Percentiles rank a stretch among this genome's conserved stretches.
These are phyloP conservation scores for Kodamaea hsintzibuensis DNA, from an alignment of 805 yeast genomes.

Conservation along the genomic window DNA sequence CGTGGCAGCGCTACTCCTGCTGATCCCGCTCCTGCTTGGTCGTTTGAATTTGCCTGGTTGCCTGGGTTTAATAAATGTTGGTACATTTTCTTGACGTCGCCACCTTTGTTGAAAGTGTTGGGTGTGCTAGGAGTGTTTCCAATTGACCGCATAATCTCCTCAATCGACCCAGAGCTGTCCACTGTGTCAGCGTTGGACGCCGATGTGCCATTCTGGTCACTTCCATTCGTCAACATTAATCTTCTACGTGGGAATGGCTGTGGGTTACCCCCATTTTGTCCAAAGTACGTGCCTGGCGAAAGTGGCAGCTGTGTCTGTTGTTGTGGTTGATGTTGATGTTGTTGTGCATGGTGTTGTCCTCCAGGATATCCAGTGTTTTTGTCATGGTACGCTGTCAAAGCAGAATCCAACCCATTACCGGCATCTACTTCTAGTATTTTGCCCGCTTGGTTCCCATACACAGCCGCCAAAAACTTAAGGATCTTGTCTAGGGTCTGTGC, in stretches of 20 bases:
- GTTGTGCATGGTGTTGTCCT: conserved; percentile 4
- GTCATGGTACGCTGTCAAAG: conserved; percentile 18
- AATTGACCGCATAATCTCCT: conserved; percentile 31
- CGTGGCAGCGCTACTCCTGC: conserved; percentile 27
- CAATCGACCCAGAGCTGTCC: conserved; percentile 16
- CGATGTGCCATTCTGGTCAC: conserved; percentile 4
- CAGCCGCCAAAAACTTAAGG: conserved; percentile 79
- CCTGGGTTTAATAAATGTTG: conserved; percentile 32
- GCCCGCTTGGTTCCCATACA: conserved; percentile 65
- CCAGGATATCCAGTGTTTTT: conserved; percentile 9
- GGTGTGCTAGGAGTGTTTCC: conserved; percentile 18
- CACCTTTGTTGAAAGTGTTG: conserved; percentile 1
- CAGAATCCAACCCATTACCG: conserved; percentile 6
- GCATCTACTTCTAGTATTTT: conserved; percentile 42
- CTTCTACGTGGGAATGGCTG: background rate
- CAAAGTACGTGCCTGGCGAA: conserved; percentile 8
- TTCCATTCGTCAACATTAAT: conserved; percentile 11
- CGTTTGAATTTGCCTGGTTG: conserved; percentile 10
- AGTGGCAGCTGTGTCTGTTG: conserved; percentile 6
- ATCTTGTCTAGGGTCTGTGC: conserved; percentile 87
- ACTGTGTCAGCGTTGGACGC: conserved; percentile 8
- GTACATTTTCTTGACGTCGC: conserved; percentile 26
- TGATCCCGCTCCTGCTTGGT: background rate
- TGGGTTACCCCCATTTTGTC: background rate
- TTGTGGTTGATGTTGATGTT: conserved; percentile 8